Evolutionary conservation across 768 basidiomycete species (phyloP), one percentile per base, ranked within the genome.

Genomic region (Hygrophorus pudorinus): DNA sequence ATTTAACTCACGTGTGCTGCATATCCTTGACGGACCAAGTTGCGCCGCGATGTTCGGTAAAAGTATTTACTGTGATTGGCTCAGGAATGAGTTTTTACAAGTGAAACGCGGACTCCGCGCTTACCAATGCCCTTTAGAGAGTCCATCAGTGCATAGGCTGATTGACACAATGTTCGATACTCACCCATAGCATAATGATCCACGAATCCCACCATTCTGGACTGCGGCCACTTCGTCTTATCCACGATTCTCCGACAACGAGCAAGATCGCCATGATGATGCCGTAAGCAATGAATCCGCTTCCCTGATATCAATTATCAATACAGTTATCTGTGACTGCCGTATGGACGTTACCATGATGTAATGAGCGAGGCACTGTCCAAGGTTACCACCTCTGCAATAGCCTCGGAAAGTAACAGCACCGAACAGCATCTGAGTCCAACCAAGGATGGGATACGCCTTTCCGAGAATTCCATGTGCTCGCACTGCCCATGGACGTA

Each of bases 1-100:
- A 47, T 8, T 21, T 34, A 5, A 70, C 84, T 50, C 56, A 88
- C 79, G 88, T 90, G 60, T 94, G 91, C 54, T 93, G 90, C 86
- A 92, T 85, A 59, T 94, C 92, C 59, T 94, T 92, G 42, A 82
- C 83, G 2, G 79, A 84, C 92, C 92, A 94, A 0, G 54, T 59
- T 14, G 71, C 71, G 6, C 87, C 86, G 39, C 79, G 84, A 57
- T 96, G 91, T 56, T 91, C 87, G 0, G 91, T 93, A 58, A 94
- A 93, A 0, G 91, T 93, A 52, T 96, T 94, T 45, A 96, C 83
- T 77, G 9, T 17, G 13, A 28, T 4, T 34, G 30, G 18, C 21
- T 44, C 4, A 24, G 16, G 11, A 11, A 11, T 8, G 20, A 56
- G 38, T 27, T 24, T 11, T 13, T 17, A 12, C 24, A 24, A 24